phyloP scores from a whole-genome alignment of 2,329 filamentous ascomycete genomes.

The Thermoascus crustaceus region DNA sequence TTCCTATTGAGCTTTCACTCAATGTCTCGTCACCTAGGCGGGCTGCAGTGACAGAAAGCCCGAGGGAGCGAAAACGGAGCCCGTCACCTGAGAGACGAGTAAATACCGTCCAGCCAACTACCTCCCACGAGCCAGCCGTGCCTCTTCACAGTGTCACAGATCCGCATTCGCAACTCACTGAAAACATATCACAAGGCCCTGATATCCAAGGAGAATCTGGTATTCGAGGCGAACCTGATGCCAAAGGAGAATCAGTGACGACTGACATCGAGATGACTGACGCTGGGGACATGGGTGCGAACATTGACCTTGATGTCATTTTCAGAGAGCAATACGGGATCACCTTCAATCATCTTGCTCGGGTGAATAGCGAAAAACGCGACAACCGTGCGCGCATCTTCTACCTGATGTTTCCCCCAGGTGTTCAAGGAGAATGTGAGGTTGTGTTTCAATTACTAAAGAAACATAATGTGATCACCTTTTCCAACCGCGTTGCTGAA shows the following conservation, averaged over 20 bases:
- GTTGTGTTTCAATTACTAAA: constrained; percentile 19
- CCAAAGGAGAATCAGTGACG: background rate
- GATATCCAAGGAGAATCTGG: background rate
- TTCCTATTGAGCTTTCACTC: too few relatives aligned
- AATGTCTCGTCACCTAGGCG: too few relatives aligned
- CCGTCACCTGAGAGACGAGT: too few relatives aligned
- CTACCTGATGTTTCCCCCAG: constrained; percentile 27
- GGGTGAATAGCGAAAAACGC: constrained; percentile 12
- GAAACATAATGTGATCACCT: constrained; percentile 17
- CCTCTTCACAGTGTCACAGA: too few relatives aligned
- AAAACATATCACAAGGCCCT: background rate
- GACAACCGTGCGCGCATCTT: constrained; percentile 18
- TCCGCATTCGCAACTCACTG: background rate
- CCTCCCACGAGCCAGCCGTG: too few relatives aligned
- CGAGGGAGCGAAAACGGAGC: too few relatives aligned
- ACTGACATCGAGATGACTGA: constrained; percentile 8
- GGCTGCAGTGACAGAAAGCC: too few relatives aligned
- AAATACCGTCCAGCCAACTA: too few relatives aligned
- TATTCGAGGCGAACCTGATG: background rate
- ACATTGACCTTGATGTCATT: constrained; percentile 7
- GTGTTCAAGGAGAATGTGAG: constrained; percentile 17
- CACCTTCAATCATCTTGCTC: constrained; percentile 20
- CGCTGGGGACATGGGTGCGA: background rate
- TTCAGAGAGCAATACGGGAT: constrained; percentile 16
- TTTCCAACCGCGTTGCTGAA: constrained; percentile 20